Conservation (phyloP, 2,329 filamentous ascomycete species). For the Chrysosporium queenslandicum region DNA sequence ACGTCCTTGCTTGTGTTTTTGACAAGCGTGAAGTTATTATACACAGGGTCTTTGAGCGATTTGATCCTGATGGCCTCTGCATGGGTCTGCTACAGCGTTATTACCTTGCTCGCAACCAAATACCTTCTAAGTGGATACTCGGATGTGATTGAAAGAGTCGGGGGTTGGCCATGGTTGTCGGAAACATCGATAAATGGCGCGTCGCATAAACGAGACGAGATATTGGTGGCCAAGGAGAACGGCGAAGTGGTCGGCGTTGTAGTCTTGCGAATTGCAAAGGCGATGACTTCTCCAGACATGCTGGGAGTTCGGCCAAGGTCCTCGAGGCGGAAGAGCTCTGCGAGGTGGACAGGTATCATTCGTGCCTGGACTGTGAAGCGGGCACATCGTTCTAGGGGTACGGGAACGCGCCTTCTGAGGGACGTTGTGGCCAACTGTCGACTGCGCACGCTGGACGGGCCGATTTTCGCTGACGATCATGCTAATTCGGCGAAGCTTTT, state of each 20-base stretch:
- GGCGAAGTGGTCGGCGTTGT: constrained; percentile 60
- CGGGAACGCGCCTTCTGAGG: constrained; percentile 62
- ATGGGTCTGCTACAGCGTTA: constrained; percentile 52
- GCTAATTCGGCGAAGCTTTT: constrained; percentile 60
- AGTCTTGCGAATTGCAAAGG: constrained; percentile 41
- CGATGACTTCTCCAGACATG: constrained; percentile 13
- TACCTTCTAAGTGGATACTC: constrained; percentile 54
- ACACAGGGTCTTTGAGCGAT: constrained; percentile 37
- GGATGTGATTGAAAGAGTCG: constrained; percentile 49
- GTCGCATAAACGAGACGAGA: constrained; percentile 43
- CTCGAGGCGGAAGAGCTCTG: constrained; percentile 16
- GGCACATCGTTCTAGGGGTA: constrained; percentile 58
- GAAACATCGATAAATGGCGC: constrained; percentile 25
- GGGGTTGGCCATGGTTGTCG: constrained; percentile 52
- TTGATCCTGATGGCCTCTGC: constrained; percentile 49
- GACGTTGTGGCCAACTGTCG: constrained; percentile 60
- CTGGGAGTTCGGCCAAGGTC: constrained; percentile 12
- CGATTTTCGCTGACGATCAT: constrained; percentile 64
- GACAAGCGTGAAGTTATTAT: constrained; percentile 33
- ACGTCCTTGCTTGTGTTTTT: constrained; percentile 32
- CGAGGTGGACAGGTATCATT: constrained; percentile 45
- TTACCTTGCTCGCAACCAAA: constrained; percentile 52
- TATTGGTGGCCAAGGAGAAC: constrained; percentile 55
- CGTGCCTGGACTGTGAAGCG: constrained; percentile 71
- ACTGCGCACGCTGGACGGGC: constrained; percentile 57